Percentiles rank a stretch among this genome's conserved stretches.
Conservation (phyloP, 2,329 filamentous ascomycete species). For the Tolypocladium guangdongense region DNA sequence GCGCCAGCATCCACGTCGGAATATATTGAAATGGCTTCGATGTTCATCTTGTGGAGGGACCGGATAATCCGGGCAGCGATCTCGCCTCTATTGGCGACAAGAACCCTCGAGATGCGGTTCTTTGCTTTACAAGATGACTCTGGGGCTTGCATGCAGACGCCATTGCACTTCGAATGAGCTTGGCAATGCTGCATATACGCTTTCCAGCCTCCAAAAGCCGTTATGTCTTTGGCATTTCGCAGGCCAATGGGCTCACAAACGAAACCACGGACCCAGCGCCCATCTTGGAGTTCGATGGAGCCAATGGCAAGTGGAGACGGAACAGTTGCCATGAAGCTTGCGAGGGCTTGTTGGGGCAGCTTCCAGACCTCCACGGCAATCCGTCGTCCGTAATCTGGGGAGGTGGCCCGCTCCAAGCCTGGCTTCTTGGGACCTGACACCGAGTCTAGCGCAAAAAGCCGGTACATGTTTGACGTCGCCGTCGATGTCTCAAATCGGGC, state of each 20-base stretch:
- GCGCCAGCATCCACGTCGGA: constrained; percentile 49
- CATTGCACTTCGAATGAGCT: constrained; percentile 1
- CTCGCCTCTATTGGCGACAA: constrained; percentile 67
- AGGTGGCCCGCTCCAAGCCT: constrained; percentile 16
- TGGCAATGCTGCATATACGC: constrained; percentile 9
- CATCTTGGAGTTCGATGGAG: constrained; percentile 21
- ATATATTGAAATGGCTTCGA: constrained; percentile 60
- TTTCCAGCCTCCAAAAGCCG: constrained; percentile 19
- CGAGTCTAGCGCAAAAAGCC: constrained; percentile 15
- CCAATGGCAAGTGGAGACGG: constrained; percentile 23
- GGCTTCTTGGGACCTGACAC: constrained; percentile 15
- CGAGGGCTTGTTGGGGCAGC: constrained; percentile 16
- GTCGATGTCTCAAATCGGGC: constrained; percentile 14
- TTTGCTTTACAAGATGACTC: not conserved
- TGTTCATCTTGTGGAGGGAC: constrained; percentile 55
- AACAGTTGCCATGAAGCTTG: constrained; percentile 21
- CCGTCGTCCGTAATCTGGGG: constrained; percentile 9
- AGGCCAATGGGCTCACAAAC: constrained; percentile 25
- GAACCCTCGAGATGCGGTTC: constrained; percentile 16
- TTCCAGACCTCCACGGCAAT: constrained; percentile 26
- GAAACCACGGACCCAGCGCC: constrained; percentile 23
- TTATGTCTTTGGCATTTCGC: constrained; percentile 19
- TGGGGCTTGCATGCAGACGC: not conserved
- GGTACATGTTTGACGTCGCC: constrained; percentile 18
- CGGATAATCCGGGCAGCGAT: constrained; percentile 62